These are phyloP conservation scores for Rhodotorula sp. DNA, from an alignment of 1,284 basidiomycete species.

Conservation along the genomic window DNA sequence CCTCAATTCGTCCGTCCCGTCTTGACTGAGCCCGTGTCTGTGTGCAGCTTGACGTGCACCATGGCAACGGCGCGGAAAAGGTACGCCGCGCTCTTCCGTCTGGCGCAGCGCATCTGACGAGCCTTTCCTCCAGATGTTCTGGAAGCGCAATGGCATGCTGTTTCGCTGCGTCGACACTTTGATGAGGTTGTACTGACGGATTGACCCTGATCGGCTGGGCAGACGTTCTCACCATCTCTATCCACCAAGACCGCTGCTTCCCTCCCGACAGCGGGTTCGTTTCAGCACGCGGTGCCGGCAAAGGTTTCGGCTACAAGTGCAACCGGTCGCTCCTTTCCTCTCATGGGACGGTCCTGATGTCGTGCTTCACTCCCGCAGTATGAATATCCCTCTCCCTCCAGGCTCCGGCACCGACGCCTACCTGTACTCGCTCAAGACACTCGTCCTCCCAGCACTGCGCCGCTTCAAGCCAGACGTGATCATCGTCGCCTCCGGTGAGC, in stretches of 20 bases:
- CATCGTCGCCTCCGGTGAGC: neutral
- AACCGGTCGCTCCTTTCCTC: neutral
- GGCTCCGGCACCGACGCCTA: neutral
- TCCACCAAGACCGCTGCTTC: constrained; percentile 3
- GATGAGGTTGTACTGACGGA: too few species aligned
- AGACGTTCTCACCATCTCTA: constrained; percentile 3
- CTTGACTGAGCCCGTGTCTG: neutral
- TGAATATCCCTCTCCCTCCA: neutral
- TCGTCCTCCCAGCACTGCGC: neutral
- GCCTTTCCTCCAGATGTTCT: neutral
- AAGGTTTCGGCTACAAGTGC: neutral
- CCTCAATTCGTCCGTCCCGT: too few species aligned
- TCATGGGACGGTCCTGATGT: too few species aligned
- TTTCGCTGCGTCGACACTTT: neutral
- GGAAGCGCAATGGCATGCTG: neutral
- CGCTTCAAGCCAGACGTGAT: neutral
- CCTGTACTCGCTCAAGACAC: neutral
- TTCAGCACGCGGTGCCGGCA: neutral
- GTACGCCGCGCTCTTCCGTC: neutral
- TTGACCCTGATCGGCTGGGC: neutral
- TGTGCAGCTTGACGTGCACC: neutral
- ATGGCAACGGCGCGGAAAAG: neutral
- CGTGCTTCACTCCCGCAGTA: neutral
- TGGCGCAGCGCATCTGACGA: neutral
- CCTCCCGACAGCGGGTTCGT: neutral